These are phyloP conservation scores for Monosporascus sp. DNA, from an alignment of 2,329 filamentous ascomycete species.

Conservation along the genomic window DNA sequence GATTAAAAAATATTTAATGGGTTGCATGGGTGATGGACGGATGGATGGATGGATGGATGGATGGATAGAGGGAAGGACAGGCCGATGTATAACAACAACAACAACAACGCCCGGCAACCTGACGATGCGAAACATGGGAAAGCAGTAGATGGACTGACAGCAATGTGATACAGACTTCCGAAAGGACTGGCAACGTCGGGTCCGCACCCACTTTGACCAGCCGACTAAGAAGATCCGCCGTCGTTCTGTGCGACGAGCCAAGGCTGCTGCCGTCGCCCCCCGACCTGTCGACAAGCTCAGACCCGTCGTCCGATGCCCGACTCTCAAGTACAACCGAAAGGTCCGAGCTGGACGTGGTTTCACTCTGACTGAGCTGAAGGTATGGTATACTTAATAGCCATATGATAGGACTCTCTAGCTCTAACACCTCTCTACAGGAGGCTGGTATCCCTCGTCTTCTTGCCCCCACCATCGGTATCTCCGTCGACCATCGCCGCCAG, in stretches of 20 bases:
- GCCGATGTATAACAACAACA: not conserved
- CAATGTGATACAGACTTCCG: constrained; percentile 72
- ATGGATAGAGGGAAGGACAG: not conserved
- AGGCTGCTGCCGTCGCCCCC: constrained; percentile 92
- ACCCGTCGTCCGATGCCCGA: constrained; percentile 95
- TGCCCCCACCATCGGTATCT: constrained; percentile 92
- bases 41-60: not conserved
- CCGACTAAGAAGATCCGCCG: constrained; percentile 93
- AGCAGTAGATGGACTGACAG: constrained; percentile 11
- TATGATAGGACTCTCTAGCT: constrained; percentile 18
- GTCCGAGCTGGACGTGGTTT: constrained; percentile 96
- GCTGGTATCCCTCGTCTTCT: constrained; percentile 92
- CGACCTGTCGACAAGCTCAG: constrained; percentile 96
- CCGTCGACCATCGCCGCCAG: constrained; percentile 92
- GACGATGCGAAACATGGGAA: not conserved
- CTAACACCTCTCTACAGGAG: constrained; percentile 56
- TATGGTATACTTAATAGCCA: constrained; percentile 38
- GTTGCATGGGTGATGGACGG: not conserved
- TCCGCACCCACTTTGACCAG: constrained; percentile 99
- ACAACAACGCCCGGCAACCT: not conserved
- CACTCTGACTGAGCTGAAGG: constrained; percentile 96
- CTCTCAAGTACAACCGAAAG: constrained; percentile 98
- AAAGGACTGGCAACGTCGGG: constrained; percentile 99
- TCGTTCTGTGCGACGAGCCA: constrained; percentile 84
- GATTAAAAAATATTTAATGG: no score